Conservation (phyloP, 2,329 filamentous ascomycete genomes). For the Fusarium brachygibbosum region DNA sequence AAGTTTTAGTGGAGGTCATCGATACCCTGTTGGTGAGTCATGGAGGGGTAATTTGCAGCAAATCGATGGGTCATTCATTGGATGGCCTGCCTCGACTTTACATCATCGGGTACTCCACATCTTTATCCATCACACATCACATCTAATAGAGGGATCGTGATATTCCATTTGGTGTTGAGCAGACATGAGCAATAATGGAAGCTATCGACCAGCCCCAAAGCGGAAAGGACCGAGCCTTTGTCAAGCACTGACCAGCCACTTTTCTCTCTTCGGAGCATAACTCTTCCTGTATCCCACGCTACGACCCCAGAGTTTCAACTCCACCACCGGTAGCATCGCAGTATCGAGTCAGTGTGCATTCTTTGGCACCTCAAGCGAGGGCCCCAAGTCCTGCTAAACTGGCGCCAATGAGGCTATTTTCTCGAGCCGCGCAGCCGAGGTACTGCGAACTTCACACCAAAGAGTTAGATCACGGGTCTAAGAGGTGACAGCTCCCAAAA, state of each 20-base stretch:
- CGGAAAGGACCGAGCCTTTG: slow-evolving; percentile 27
- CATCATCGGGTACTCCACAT: slow-evolving; percentile 1
- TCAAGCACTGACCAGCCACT: slow-evolving; percentile 20
- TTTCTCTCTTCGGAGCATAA: neutral
- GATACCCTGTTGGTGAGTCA: slow-evolving; percentile 36
- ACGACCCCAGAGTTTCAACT: slow-evolving; percentile 6
- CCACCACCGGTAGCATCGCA: slow-evolving; percentile 10
- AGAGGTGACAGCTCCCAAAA: neutral
- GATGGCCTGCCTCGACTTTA: slow-evolving; percentile 22
- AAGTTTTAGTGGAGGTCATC: slow-evolving; percentile 25
- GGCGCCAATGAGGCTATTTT: neutral
- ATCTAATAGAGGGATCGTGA: neutral
- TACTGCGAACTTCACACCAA: neutral
- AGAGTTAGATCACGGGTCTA: neutral
- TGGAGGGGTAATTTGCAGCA: slow-evolving; percentile 29
- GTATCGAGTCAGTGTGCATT: slow-evolving; percentile 33
- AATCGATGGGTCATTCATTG: slow-evolving; percentile 26
- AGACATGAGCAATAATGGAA: neutral
- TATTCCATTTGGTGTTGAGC: slow-evolving; percentile 12
- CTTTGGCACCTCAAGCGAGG: slow-evolving; percentile 7
- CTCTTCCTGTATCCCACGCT: neutral
- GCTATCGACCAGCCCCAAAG: neutral
- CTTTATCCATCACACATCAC: neutral
- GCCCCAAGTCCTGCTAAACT: neutral
- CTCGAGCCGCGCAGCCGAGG: neutral